Evolutionary conservation across 1,284 basidiomycete genomes (phyloP).

Genomic region (Moniliophthora roreri): DNA sequence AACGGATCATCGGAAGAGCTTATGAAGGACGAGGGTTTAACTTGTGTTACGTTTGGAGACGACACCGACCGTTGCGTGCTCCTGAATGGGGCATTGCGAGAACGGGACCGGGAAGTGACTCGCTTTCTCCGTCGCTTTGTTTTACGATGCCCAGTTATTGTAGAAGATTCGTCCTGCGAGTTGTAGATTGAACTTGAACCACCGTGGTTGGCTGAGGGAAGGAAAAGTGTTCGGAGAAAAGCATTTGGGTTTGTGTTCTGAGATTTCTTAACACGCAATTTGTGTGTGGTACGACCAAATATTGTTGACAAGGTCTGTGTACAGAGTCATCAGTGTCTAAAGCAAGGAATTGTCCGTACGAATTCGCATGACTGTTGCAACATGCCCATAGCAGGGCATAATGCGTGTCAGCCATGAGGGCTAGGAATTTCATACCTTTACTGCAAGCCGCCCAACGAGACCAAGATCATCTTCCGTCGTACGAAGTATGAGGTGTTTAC

Average conservation of each 20-base stretch:
- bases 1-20: neutral
- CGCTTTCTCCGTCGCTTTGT: slow-evolving; percentile 22
- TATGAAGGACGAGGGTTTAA: slow-evolving; percentile 13
- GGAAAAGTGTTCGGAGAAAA: slow-evolving; percentile 58
- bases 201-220: slow-evolving; percentile 25
- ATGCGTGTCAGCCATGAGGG: too few relatives aligned
- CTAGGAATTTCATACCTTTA: slow-evolving; percentile 38
- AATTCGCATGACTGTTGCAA: too few relatives aligned
- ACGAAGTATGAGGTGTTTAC: slow-evolving; percentile 61
- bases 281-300: slow-evolving; percentile 15
- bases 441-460: slow-evolving; percentile 52
- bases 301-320: slow-evolving; percentile 12
- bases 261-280: slow-evolving; percentile 7
- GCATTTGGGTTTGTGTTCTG: slow-evolving; percentile 23
- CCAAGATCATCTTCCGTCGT: slow-evolving; percentile 60
- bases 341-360: too few relatives aligned
- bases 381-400: too few relatives aligned
- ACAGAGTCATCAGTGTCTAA: too few relatives aligned
- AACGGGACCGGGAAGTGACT: slow-evolving; percentile 25
- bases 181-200: slow-evolving; percentile 2
- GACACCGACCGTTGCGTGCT: slow-evolving; percentile 27
- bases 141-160: slow-evolving; percentile 6
- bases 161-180: slow-evolving; percentile 28
- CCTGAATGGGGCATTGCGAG: slow-evolving; percentile 23
- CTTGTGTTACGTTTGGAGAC: slow-evolving; percentile 25